These are phyloP conservation scores for Pythium guiyangense DNA, from an alignment of 352 stramenopile species.

Conservation along the genomic window DNA sequence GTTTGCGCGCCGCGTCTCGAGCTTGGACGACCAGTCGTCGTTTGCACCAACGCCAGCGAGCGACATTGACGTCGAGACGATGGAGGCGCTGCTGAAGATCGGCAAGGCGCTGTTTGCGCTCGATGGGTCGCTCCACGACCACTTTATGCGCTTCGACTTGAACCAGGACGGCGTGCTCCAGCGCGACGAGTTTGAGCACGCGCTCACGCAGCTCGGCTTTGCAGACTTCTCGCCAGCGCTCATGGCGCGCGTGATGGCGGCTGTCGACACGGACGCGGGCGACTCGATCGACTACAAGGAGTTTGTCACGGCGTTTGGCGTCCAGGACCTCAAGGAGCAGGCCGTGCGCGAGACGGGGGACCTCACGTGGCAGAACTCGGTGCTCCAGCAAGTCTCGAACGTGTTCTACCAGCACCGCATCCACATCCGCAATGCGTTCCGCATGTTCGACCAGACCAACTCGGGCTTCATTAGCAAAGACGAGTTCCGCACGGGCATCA, in stretches of 20 bases:
- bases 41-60: conserved; percentile 46
- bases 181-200: conserved; percentile 68
- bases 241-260: conserved; percentile 73
- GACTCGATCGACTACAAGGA: conserved; percentile 91
- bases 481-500: conserved; percentile 84
- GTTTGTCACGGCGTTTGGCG: conserved; percentile 87
- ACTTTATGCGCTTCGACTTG: conserved; percentile 82
- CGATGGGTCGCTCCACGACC: conserved; percentile 72
- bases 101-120: conserved; percentile 72
- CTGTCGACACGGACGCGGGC: conserved; percentile 86
- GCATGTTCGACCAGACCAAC: conserved; percentile 90
- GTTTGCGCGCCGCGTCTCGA: conserved; percentile 53
- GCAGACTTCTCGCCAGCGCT: conserved; percentile 38
- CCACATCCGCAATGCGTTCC: conserved; percentile 90
- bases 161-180: conserved; percentile 83
- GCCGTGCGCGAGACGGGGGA: conserved; percentile 45
- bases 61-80: conserved; percentile 81
- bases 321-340: conserved; percentile 78
- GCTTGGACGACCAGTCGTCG: conserved; percentile 50
- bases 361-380: conserved; percentile 88
- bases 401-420: conserved; percentile 93
- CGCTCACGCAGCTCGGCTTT: conserved; percentile 67
- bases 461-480: conserved; percentile 72
- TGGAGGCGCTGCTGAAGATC: conserved; percentile 71
- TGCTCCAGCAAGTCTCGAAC: conserved; percentile 92